Conservation (phyloP, 75 land plant genomes). For the Chamaecyparis obtusa region DNA sequence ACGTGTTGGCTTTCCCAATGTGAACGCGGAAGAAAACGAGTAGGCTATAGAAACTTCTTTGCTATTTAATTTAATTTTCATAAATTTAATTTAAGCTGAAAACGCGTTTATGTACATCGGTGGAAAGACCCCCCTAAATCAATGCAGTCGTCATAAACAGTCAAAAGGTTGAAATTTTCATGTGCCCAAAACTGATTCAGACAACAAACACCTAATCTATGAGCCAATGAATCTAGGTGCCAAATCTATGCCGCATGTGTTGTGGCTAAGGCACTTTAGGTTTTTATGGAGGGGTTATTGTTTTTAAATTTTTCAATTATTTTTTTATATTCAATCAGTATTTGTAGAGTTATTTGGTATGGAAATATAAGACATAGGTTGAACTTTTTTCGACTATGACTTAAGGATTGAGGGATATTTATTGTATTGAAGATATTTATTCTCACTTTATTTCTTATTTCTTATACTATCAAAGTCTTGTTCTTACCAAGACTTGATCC, state of each 20-base stretch:
- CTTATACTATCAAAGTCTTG: too few relatives aligned
- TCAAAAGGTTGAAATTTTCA: not conserved
- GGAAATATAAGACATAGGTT: too few relatives aligned
- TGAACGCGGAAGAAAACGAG: not conserved
- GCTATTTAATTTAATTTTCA: not conserved
- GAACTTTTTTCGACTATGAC: too few relatives aligned
- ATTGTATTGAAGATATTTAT: too few relatives aligned
- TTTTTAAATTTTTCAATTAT: too few relatives aligned
- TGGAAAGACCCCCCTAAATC: too few relatives aligned
- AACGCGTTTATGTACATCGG: not conserved
- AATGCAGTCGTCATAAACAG: not conserved
- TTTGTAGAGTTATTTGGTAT: too few relatives aligned
- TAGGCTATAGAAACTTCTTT: not conserved
- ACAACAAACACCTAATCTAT: not conserved
- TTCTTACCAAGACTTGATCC: too few relatives aligned
- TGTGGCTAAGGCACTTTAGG: not conserved
- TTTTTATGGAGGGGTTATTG: not conserved
- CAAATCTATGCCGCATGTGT: too few relatives aligned
- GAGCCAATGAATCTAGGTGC: not conserved
- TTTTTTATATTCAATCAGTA: too few relatives aligned
- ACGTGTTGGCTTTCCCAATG: not conserved
- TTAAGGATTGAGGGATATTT: too few relatives aligned
- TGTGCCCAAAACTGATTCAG: not conserved
- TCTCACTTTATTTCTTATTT: too few relatives aligned
- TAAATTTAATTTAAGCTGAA: not conserved